These are phyloP conservation scores for Cucumis sativus DNA, from an alignment of 306 rosid genomes.

Conservation along the genomic window DNA sequence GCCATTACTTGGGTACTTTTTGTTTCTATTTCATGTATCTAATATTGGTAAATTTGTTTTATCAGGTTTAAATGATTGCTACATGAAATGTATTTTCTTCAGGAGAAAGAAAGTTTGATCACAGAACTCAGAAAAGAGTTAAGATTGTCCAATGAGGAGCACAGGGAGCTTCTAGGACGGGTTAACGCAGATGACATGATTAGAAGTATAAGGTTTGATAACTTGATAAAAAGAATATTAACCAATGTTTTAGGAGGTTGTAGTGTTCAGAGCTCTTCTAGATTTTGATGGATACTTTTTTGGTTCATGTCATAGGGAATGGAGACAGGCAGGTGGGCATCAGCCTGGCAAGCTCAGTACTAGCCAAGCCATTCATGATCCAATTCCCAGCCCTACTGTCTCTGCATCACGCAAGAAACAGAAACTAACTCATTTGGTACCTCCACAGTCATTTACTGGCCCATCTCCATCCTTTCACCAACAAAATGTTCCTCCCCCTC, in stretches of 20 bases:
- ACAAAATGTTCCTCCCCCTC: conserved; percentile 50
- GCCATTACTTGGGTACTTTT: conserved; percentile 88
- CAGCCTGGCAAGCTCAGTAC: conserved; percentile 45
- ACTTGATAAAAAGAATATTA: conserved; percentile 6
- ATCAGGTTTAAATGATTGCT: conserved; percentile 43
- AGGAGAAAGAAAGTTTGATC: conserved; percentile 90
- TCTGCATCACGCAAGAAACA: conserved; percentile 89
- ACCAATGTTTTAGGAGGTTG: conserved; percentile 3
- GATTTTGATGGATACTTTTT: conserved; percentile 12
- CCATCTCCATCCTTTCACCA: conserved; percentile 70
- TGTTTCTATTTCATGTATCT: conserved; percentile 25
- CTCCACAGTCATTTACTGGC: conserved; percentile 62
- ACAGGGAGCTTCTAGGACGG: conserved; percentile 77
- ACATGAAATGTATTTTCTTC: conserved; percentile 40
- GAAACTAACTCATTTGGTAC: conserved; percentile 47
- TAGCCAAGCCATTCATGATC: conserved; percentile 60
- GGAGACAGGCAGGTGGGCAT: conserved; percentile 83
- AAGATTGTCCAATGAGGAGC: conserved; percentile 89
- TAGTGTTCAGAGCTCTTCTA: not conserved
- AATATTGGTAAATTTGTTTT: conserved; percentile 19
- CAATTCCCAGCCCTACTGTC: conserved; percentile 68
- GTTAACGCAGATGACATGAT: conserved; percentile 88
- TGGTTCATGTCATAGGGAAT: conserved; percentile 47
- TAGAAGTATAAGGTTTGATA: conserved; percentile 61
- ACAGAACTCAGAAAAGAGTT: conserved; percentile 90